Percentiles rank a stretch among this genome's conserved stretches.
Conservation (phyloP, 108 stramenopile species). For the Skeletonema marinoi region DNA sequence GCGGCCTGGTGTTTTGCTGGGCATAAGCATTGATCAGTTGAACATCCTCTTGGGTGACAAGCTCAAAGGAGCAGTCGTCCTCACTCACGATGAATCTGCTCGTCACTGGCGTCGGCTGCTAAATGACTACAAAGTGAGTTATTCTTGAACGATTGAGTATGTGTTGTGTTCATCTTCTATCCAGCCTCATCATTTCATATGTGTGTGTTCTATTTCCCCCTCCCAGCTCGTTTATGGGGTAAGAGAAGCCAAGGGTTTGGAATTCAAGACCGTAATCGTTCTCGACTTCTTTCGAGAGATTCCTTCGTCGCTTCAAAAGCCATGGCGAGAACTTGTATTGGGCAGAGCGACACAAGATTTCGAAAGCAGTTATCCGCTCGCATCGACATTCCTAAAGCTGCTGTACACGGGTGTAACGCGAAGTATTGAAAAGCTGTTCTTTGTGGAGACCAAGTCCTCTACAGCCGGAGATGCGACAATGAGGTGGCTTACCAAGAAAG, state of each 20-base stretch:
- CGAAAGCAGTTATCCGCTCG: constrained; percentile 17
- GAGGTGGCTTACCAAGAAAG: background rate
- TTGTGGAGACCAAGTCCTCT: constrained; percentile 48
- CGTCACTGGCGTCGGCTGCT: constrained; percentile 47
- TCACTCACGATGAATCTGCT: constrained; percentile 27
- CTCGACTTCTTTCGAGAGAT: constrained; percentile 55
- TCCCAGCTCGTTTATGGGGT: constrained; percentile 41
- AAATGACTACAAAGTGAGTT: constrained; percentile 6
- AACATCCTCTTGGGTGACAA: constrained; percentile 1
- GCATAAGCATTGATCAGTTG: background rate
- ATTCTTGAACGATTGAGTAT: too few species aligned
- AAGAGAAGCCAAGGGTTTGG: constrained; percentile 52
- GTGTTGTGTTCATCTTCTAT: background rate
- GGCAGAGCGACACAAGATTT: constrained; percentile 10
- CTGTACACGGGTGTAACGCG: constrained; percentile 61
- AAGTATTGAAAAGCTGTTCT: constrained; percentile 44
- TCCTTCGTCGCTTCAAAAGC: constrained; percentile 24
- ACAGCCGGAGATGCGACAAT: constrained; percentile 44
- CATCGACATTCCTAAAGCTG: constrained; percentile 50
- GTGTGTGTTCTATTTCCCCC: background rate
- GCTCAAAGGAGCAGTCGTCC: constrained; percentile 16
- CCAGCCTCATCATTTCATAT: too few species aligned
- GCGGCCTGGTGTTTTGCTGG: constrained; percentile 37
- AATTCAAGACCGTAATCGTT: constrained; percentile 52
- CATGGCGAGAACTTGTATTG: constrained; percentile 47